Percentiles rank a stretch among this genome's conserved stretches.
Evolutionary conservation across 2,329 filamentous ascomycete species (phyloP).

Genomic region (Cordyceps militaris): DNA sequence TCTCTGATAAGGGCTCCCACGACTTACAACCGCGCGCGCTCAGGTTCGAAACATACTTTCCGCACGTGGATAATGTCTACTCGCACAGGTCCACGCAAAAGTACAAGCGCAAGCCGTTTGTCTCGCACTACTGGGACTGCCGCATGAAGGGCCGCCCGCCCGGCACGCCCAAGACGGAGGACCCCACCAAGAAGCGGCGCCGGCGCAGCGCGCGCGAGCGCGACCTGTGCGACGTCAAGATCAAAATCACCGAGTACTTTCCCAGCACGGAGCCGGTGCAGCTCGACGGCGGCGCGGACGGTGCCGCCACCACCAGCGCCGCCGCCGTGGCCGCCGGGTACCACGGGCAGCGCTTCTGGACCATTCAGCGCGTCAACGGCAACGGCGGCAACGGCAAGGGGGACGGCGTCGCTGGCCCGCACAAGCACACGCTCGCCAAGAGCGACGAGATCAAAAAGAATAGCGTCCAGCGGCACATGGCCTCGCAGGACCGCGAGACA

Average conservation of each 20-base stretch:
- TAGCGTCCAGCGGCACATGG: constrained; percentile 59
- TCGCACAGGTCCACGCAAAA: constrained; percentile 75
- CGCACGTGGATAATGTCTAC: constrained; percentile 78
- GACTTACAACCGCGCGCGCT: background rate
- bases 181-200: constrained; percentile 75
- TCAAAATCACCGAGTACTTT: constrained; percentile 77
- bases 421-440: constrained; percentile 65
- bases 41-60: constrained; percentile 74
- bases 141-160: constrained; percentile 72
- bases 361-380: constrained; percentile 70
- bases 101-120: constrained; percentile 75
- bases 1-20: background rate
- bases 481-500: constrained; percentile 57
- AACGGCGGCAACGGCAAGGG: constrained; percentile 67
- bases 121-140: constrained; percentile 81
- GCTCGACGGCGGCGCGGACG: constrained; percentile 17
- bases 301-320: constrained; percentile 14
- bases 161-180: constrained; percentile 71
- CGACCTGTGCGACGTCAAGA: constrained; percentile 80
- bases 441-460: constrained; percentile 79
- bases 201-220: constrained; percentile 68
- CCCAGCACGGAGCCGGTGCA: constrained; percentile 37
- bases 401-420: constrained; percentile 62
- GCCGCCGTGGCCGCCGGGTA: constrained; percentile 31
- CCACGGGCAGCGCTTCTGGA: constrained; percentile 55